phyloP scores from a whole-genome alignment of 2,329 filamentous ascomycete species.

The Talaromyces sp. region DNA sequence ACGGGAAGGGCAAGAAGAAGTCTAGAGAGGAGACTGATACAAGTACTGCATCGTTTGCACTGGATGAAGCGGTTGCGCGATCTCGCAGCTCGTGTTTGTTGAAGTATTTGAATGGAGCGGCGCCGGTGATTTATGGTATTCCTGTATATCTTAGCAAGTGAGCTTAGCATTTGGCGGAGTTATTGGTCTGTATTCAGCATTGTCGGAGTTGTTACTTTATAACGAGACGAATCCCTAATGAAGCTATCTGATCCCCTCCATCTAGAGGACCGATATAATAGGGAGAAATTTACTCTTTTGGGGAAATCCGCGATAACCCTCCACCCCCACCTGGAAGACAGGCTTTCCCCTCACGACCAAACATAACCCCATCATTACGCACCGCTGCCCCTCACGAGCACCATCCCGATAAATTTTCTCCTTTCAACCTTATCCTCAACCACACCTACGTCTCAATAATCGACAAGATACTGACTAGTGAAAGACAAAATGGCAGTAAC shows the following conservation, averaged over 20 bases:
- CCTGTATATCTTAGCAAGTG: constrained; percentile 68
- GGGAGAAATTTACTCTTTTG: constrained; percentile 11
- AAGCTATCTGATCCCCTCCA: neutral
- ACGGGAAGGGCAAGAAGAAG: constrained; percentile 22
- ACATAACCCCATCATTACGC: neutral
- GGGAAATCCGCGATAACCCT: neutral
- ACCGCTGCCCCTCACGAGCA: constrained; percentile 3
- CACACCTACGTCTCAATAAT: neutral
- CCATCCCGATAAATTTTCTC: neutral
- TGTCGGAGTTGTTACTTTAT: neutral
- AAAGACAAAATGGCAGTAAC: constrained; percentile 68
- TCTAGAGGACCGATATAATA: neutral
- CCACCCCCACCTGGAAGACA: neutral
- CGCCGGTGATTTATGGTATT: constrained; percentile 90
- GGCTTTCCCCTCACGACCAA: constrained; percentile 4
- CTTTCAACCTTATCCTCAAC: neutral
- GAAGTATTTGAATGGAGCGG: constrained; percentile 87
- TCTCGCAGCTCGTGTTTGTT: constrained; percentile 79
- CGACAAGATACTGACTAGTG: neutral
- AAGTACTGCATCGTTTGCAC: constrained; percentile 40
- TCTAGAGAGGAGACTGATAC: constrained; percentile 13
- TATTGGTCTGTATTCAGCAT: neutral
- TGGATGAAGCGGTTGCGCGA: constrained; percentile 77
- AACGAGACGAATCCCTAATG: neutral
- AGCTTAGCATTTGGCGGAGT: constrained; percentile 5